These are phyloP conservation scores for Neonectria magnoliae DNA, from an alignment of 2,329 filamentous ascomycete species.

Conservation along the genomic window DNA sequence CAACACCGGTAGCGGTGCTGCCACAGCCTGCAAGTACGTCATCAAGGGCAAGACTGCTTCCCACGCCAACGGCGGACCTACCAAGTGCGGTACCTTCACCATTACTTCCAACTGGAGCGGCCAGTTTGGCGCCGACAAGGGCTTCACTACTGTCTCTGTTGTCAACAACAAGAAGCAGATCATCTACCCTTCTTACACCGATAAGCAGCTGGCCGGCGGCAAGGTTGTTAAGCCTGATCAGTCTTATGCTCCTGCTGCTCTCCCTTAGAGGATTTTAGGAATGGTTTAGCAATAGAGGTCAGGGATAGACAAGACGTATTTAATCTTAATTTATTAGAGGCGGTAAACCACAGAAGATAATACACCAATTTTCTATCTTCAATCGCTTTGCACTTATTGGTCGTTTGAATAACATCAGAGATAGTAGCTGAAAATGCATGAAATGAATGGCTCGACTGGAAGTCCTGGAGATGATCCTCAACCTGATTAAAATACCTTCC, in stretches of 20 bases:
- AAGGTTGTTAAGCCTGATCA: constrained; percentile 59
- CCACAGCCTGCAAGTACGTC: constrained; percentile 39
- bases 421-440: too few relatives aligned
- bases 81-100: constrained; percentile 59
- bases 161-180: constrained; percentile 55
- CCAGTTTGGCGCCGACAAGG: constrained; percentile 61
- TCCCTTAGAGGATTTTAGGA: constrained; percentile 21
- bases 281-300: neutral
- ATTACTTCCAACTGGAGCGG: constrained; percentile 65
- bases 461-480: too few relatives aligned
- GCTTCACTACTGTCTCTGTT: constrained; percentile 64
- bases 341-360: neutral
- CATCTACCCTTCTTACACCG: constrained; percentile 62
- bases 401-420: too few relatives aligned
- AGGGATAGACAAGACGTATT: neutral
- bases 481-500: too few relatives aligned
- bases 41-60: constrained; percentile 49
- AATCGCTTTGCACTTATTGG: too few relatives aligned
- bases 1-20: constrained; percentile 54
- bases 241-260: constrained; percentile 51
- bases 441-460: too few relatives aligned
- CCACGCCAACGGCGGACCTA: constrained; percentile 51
- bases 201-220: constrained; percentile 57
- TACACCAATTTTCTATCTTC: too few relatives aligned
- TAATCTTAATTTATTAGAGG: neutral